A percentile compares a stretch with the other conserved stretches of the same genome.
phyloP scores from a whole-genome alignment of 1,284 basidiomycete species.

The Cryptococcus sp. region DNA sequence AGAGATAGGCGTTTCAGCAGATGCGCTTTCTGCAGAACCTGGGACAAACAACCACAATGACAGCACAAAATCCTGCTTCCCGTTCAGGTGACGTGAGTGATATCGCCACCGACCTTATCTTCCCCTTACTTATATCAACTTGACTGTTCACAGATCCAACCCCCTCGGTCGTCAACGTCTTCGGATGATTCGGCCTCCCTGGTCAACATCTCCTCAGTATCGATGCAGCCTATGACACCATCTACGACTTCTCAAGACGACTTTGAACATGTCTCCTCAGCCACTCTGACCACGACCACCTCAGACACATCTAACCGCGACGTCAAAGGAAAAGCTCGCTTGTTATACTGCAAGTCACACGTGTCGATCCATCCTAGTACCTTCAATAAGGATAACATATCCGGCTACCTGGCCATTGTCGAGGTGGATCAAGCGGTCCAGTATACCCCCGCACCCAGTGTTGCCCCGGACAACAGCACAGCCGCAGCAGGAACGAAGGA shows the following conservation, averaged over 20 bases:
- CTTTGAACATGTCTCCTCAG: conserved; percentile 17
- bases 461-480: conserved; percentile 7
- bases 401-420: conserved; percentile 86
- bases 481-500: conserved; percentile 25
- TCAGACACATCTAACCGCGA: background rate
- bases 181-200: conserved; percentile 1
- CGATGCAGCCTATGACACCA: conserved; percentile 10
- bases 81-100: conserved; percentile 2
- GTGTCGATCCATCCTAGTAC: conserved; percentile 93
- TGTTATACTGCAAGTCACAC: conserved; percentile 86
- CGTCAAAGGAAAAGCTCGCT: conserved; percentile 39
- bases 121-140: no score
- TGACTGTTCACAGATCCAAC: background rate
- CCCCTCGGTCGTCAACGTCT: conserved; percentile 3
- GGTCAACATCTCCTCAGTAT: conserved; percentile 9
- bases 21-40: conserved; percentile 14
- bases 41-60: conserved; percentile 5
- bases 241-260: conserved; percentile 12
- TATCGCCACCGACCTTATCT: conserved; percentile 1
- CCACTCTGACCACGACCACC: conserved; percentile 2
- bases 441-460: conserved; percentile 56
- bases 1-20: background rate
- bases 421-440: conserved; percentile 54
- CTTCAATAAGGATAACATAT: conserved; percentile 86
- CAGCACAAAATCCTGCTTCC: background rate